These are phyloP conservation scores for Microdochium nivale DNA, from an alignment of 2,329 filamentous ascomycete genomes.

Conservation along the genomic window DNA sequence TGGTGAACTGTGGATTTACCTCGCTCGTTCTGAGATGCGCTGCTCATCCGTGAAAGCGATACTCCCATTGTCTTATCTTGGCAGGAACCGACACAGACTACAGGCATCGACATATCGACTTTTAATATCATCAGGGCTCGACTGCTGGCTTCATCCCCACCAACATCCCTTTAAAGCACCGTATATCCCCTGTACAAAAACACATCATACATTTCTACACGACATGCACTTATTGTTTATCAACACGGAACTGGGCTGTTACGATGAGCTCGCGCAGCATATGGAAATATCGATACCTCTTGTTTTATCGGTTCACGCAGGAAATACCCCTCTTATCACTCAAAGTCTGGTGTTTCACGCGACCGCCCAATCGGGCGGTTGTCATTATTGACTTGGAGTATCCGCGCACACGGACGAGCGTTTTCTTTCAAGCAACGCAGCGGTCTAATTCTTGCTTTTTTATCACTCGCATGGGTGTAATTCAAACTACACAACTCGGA, in stretches of 20 bases:
- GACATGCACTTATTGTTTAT: conserved; percentile 30
- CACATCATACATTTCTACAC: conserved; percentile 30
- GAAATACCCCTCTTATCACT: conserved; percentile 5
- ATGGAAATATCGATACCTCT: conserved; percentile 36
- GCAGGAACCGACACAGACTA: conserved; percentile 35
- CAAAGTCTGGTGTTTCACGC: background rate
- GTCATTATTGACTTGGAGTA: conserved; percentile 1
- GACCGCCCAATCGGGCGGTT: background rate
- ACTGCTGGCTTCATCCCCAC: conserved; percentile 20
- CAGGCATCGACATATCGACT: conserved; percentile 34
- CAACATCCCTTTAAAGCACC: conserved; percentile 11
- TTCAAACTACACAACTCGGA: background rate
- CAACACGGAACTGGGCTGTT: conserved; percentile 16
- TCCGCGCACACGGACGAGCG: conserved; percentile 21
- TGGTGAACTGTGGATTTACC: background rate
- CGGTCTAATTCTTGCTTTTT: background rate
- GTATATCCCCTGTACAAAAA: conserved; percentile 32
- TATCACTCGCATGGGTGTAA: background rate
- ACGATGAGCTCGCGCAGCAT: conserved; percentile 29
- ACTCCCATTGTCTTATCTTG: conserved; percentile 37
- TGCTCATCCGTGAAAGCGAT: conserved; percentile 1
- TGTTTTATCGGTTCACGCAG: conserved; percentile 23
- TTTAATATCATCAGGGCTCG: conserved; percentile 18
- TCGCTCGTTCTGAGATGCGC: conserved; percentile 12
- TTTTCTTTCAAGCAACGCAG: background rate